Conservation (phyloP, 164 flowering plant species). For the grape (Vitis vinifera) region ASM3070453v1 NC_081820.1:4075001-4075500, state of each 20-base stretch:
- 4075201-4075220: conserved; percentile 59
- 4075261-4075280: conserved; percentile 80
- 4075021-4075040: conserved; percentile 71
- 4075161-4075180: conserved; percentile 1
- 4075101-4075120: conserved; percentile 64
- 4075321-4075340: not conserved
- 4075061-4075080: conserved; percentile 86
- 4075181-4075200: conserved; percentile 3
- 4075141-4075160: conserved; percentile 23
- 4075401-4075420: too few species aligned
- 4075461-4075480: too few species aligned
- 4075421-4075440: too few species aligned
- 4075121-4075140: conserved; percentile 70
- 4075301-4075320: not conserved
- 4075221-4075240: conserved; percentile 64
- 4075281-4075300: too few species aligned
- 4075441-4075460: too few species aligned
- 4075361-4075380: not conserved
- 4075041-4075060: conserved; percentile 75
- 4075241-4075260: conserved; percentile 72
- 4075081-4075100: conserved; percentile 94
- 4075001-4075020: conserved; percentile 1
- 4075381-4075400: not conserved
- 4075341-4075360: not conserved
- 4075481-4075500: too few species aligned